Percentiles rank a stretch among this genome's conserved stretches.
Evolutionary conservation across 495 filamentous ascomycete genomes (phyloP).

Genomic region (Xylaria telfairii): DNA sequence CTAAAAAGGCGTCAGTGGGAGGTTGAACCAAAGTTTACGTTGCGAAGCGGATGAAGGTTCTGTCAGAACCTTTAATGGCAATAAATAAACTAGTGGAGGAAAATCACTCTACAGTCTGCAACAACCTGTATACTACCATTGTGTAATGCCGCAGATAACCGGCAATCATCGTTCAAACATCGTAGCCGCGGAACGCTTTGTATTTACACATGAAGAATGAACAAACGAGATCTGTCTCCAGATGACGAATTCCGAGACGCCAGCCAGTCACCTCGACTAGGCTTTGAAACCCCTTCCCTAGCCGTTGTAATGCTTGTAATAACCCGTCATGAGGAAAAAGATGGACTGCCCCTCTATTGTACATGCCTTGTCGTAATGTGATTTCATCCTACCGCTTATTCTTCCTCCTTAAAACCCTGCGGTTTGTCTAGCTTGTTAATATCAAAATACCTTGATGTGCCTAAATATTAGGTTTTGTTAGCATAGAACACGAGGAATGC

Average conservation of each 20-base stretch:
- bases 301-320: conserved; percentile 35
- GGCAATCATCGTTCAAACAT: conserved; percentile 19
- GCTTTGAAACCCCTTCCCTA: conserved; percentile 35
- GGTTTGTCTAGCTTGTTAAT: conserved; percentile 80
- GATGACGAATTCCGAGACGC: conserved; percentile 40
- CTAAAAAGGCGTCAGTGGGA: conserved; percentile 71
- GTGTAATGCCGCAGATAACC: neutral
- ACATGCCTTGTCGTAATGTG: conserved; percentile 27
- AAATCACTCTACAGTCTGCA: conserved; percentile 3
- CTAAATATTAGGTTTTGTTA: conserved; percentile 36
- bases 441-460: conserved; percentile 85
- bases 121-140: conserved; percentile 14
- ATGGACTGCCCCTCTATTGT: conserved; percentile 33
- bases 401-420: conserved; percentile 75
- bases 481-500: neutral
- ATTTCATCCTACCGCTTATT: conserved; percentile 31
- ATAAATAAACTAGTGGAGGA: neutral
- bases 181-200: conserved; percentile 25
- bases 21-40: conserved; percentile 10
- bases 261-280: conserved; percentile 32
- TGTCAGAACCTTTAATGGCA: neutral
- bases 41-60: neutral
- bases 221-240: conserved; percentile 32
- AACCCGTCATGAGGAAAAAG: conserved; percentile 33
- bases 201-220: conserved; percentile 47